phyloP scores from a whole-genome alignment of 306 rosid genomes.

The Oemleria cerasiformis region DNA sequence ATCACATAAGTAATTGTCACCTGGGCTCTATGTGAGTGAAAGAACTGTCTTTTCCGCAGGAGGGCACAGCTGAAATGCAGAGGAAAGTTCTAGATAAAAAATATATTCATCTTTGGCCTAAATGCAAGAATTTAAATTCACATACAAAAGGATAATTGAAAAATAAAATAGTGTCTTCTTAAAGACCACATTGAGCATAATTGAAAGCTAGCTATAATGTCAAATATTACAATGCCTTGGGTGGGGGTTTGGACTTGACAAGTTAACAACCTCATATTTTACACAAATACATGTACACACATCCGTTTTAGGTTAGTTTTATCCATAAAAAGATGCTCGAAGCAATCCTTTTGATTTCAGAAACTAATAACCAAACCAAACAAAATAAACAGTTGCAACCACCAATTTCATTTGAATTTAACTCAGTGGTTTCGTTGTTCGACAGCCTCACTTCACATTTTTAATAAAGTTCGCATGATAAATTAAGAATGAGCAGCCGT shows the following conservation, averaged over 20 bases:
- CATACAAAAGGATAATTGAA: constrained; percentile 4
- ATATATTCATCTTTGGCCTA: constrained; percentile 9
- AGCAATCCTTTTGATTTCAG: constrained; percentile 2
- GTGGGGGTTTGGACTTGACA: background rate
- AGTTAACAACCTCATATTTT: background rate
- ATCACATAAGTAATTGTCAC: constrained; percentile 36
- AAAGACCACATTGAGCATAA: background rate
- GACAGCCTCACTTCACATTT: background rate
- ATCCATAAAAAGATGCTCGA: background rate
- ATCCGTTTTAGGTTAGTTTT: background rate
- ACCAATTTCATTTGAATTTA: background rate
- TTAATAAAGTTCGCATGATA: background rate
- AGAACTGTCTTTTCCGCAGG: constrained; percentile 61
- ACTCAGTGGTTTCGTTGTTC: background rate
- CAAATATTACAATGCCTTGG: background rate
- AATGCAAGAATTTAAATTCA: constrained; percentile 16
- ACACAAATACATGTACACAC: background rate
- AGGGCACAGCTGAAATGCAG: constrained; percentile 51
- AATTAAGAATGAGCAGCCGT: background rate
- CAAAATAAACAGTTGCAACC: background rate
- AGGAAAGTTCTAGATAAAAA: constrained; percentile 21
- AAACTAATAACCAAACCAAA: background rate
- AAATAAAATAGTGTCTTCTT: background rate
- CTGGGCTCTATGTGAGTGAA: constrained; percentile 85
- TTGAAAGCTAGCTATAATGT: background rate